Evolutionary conservation across 768 basidiomycete genomes (phyloP).

Genomic region (Amanita polypyramis): DNA sequence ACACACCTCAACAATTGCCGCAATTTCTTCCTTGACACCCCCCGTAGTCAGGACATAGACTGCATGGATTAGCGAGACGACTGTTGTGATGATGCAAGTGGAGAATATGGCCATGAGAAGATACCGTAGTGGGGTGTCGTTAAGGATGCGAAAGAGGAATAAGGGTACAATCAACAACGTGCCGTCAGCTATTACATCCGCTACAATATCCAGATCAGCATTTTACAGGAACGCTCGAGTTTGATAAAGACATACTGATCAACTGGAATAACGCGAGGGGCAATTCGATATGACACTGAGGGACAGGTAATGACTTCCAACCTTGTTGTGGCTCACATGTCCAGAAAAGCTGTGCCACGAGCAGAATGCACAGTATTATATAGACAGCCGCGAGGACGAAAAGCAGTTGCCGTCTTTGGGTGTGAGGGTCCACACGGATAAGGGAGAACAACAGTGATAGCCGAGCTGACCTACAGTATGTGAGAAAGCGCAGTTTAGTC

Average conservation of each 20-base stretch:
- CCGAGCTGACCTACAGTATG: slow-evolving; percentile 39
- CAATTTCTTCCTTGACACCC: slow-evolving; percentile 20
- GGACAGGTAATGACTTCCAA: slow-evolving; percentile 27
- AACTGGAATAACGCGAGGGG: slow-evolving; percentile 44
- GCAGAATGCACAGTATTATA: slow-evolving; percentile 20
- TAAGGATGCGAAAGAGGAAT: slow-evolving; percentile 31
- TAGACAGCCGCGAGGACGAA: slow-evolving; percentile 21
- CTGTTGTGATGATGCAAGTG: slow-evolving; percentile 38
- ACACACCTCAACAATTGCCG: slow-evolving; percentile 35
- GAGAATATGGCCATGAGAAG: slow-evolving; percentile 42
- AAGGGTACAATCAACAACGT: slow-evolving; percentile 36
- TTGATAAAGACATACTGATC: slow-evolving; percentile 27
- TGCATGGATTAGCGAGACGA: slow-evolving; percentile 35
- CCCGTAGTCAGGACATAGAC: slow-evolving; percentile 24
- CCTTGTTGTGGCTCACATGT: slow-evolving; percentile 25
- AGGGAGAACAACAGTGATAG: slow-evolving; percentile 46
- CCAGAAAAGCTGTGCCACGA: slow-evolving; percentile 35
- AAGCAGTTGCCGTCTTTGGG: slow-evolving; percentile 15
- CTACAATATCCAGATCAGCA: slow-evolving; percentile 15
- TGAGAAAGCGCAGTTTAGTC: background rate
- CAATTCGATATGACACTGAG: slow-evolving; percentile 32
- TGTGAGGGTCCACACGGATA: slow-evolving; percentile 37
- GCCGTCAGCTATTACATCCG: slow-evolving; percentile 35
- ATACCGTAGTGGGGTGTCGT: slow-evolving; percentile 25
- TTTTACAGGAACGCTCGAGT: background rate